Conservation (phyloP, 768 basidiomycete genomes). For the Lentinula sp. region DNA sequence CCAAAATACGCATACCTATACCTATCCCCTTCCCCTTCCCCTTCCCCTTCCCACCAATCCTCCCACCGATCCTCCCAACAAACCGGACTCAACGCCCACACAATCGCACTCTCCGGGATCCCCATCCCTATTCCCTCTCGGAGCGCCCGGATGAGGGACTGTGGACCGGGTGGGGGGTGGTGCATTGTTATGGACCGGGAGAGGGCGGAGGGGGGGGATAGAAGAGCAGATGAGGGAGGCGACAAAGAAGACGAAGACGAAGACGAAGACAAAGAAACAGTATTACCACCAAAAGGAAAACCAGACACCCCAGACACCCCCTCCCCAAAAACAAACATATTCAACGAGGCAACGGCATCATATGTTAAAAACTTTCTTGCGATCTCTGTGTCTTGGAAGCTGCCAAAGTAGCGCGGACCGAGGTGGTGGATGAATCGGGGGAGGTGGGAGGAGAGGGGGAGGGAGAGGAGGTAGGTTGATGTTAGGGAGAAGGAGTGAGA, state of each 20-base stretch:
- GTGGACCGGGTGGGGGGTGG: background rate
- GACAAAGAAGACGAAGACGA: background rate
- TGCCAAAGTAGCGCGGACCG: slow-evolving; percentile 70
- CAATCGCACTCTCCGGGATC: slow-evolving; percentile 28
- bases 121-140: slow-evolving; percentile 37
- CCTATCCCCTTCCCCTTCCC: too few species aligned
- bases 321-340: slow-evolving; percentile 50
- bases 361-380: slow-evolving; percentile 71
- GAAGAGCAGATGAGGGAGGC: background rate
- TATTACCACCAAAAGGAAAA: too few species aligned
- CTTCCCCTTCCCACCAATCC: too few species aligned
- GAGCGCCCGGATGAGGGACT: slow-evolving; percentile 43
- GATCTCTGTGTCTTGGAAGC: slow-evolving; percentile 67
- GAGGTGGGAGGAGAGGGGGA: slow-evolving; percentile 27
- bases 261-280: too few species aligned
- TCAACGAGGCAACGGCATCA: slow-evolving; percentile 77
- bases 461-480: background rate
- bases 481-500: slow-evolving; percentile 26
- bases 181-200: slow-evolving; percentile 3
- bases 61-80: slow-evolving; percentile 10
- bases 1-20: background rate
- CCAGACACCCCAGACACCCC: too few species aligned
- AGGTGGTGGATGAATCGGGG: slow-evolving; percentile 75
- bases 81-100: slow-evolving; percentile 36
- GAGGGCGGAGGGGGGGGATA: background rate